Base-by-base conservation (phyloP, 75 land plant species). In the Picea sitchensis region DNA sequence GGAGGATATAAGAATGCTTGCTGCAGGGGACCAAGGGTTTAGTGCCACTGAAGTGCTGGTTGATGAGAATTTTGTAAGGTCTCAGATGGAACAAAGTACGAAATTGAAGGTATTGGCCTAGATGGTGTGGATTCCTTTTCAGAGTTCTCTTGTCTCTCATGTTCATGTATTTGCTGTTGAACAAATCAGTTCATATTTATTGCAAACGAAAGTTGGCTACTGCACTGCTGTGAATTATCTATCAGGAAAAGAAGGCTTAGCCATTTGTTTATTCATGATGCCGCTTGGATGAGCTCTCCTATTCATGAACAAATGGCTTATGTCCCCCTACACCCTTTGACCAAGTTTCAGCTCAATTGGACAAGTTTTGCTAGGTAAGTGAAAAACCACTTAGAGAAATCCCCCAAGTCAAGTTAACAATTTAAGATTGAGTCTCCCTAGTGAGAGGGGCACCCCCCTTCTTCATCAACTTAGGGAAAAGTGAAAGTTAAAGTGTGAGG, bases 1-100 rank as follows among this genome's bases (percentile, higher is more conserved):
- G 17, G 23, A 44, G 21, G 81, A 80, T 80, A 36, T 51, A 58
- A 31, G 44, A 51, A 80, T 76, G 51, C 51, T 80, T 60, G 64
- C 61, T 77, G 17, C 47, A 17, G 61, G 62, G 38, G 81, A 60
- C 38, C 54, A 78, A 32, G 79, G 26, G 41, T 58, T 76, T 21
- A 54, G 36, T 44, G 63, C 12, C 9, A 30, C 18, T 79, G 82
- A 79, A 20, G 83, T 68, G 79, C 81, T 82, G 15, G 58, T 82
- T 58, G 68, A 82, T 78, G 83, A 82, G 81, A 74, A 82, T 34
- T 23, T 82, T 65, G 61, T 82, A 21, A 79, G 83, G 26, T 78
- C 74, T 68, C 82, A 80, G n/a, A 38, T 82, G 38, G 80, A 81
- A 11, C 47, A 80, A 80, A 71, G 54, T 71, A 44, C 21, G 9